These are phyloP conservation scores for Tulasnella sp. DNA, from an alignment of 768 basidiomycete species.

Conservation along the genomic window DNA sequence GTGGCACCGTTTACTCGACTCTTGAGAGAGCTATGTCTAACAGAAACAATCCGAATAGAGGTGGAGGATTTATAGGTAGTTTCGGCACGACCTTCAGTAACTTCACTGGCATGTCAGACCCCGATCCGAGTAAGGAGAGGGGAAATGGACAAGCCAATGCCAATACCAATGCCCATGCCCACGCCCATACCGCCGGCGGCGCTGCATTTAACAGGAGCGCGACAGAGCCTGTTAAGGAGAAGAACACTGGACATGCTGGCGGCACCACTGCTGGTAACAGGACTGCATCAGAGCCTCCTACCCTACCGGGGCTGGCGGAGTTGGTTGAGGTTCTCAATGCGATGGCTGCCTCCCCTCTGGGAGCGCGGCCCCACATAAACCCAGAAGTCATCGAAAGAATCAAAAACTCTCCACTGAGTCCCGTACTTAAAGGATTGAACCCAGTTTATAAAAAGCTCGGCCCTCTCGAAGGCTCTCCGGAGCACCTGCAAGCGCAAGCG, in stretches of 20 bases:
- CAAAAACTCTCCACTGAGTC: not conserved
- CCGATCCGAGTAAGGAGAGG: not conserved
- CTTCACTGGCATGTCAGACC: too few species aligned
- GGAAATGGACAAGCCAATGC: not conserved
- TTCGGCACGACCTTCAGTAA: too few species aligned
- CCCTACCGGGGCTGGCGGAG: not conserved
- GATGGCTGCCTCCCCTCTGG: not conserved
- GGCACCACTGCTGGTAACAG: not conserved
- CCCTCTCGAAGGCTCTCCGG: not conserved
- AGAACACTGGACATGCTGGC: not conserved
- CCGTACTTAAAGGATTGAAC: not conserved
- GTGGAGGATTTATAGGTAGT: too few species aligned
- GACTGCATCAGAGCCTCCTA: not conserved
- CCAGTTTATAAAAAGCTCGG: not conserved
- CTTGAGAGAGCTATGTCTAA: too few species aligned
- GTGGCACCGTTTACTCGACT: not conserved
- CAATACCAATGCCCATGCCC: too few species aligned
- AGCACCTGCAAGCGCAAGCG: not conserved
- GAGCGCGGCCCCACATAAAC: not conserved
- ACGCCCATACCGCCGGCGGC: too few species aligned
- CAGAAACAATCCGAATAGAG: too few species aligned
- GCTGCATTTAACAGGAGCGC: too few species aligned
- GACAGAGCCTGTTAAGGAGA: too few species aligned
- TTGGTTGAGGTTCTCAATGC: not conserved
- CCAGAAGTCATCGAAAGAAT: not conserved